Evolutionary conservation across 2,329 filamentous ascomycete species (phyloP).

Genomic region (Sordariomycetes sp.): DNA sequence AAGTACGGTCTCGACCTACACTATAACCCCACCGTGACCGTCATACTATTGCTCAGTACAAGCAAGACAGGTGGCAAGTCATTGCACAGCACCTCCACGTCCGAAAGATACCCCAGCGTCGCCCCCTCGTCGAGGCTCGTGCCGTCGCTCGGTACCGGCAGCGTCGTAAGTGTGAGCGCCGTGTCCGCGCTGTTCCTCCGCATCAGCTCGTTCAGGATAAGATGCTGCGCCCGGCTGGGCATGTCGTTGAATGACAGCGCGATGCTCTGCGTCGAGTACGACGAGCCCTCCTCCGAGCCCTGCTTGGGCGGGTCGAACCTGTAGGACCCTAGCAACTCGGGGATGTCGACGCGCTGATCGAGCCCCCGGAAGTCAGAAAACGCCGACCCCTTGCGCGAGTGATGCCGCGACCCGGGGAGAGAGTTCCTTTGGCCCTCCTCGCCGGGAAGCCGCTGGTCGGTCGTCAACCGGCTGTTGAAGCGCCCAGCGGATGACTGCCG

Average conservation of each 20-base stretch:
- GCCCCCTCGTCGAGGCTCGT: slow-evolving; percentile 58
- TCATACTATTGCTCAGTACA: slow-evolving; percentile 83
- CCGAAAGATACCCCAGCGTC: slow-evolving; percentile 61
- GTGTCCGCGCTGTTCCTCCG: slow-evolving; percentile 51
- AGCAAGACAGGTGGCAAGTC: slow-evolving; percentile 63
- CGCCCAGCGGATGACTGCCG: slow-evolving; percentile 35
- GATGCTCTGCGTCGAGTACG: slow-evolving; percentile 45
- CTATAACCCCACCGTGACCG: slow-evolving; percentile 64
- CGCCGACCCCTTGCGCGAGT: slow-evolving; percentile 23
- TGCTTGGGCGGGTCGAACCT: slow-evolving; percentile 10
- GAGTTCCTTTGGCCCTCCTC: slow-evolving; percentile 40
- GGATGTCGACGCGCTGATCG: slow-evolving; percentile 27
- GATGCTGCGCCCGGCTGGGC: slow-evolving; percentile 69
- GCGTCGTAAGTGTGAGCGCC: slow-evolving; percentile 69
- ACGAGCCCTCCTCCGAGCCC: slow-evolving; percentile 20
- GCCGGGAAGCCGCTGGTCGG: slow-evolving; percentile 16
- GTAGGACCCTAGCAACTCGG: slow-evolving; percentile 28
- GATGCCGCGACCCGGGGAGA: slow-evolving; percentile 33
- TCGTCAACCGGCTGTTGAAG: slow-evolving; percentile 50
- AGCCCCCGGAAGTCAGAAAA: slow-evolving; percentile 15
- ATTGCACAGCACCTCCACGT: slow-evolving; percentile 67
- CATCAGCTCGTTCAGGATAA: slow-evolving; percentile 80
- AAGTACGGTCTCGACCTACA: neutral
- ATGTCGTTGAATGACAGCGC: slow-evolving; percentile 78
- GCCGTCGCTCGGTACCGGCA: slow-evolving; percentile 69